Conservation (phyloP, 2,329 filamentous ascomycete species). For the Emydomyces testavorans region DNA sequence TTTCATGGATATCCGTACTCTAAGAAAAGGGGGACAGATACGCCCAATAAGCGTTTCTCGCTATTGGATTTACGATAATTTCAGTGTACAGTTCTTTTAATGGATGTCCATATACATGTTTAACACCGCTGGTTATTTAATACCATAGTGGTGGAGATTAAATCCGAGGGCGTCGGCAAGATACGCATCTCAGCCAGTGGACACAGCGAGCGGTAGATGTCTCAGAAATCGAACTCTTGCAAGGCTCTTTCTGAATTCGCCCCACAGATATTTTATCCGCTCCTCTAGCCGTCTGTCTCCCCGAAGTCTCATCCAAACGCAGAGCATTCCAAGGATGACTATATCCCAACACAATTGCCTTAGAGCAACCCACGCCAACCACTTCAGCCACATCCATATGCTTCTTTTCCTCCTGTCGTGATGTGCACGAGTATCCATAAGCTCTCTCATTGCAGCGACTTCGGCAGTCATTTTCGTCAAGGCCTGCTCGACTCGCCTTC, state of each 20-base stretch:
- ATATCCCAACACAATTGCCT: constrained; percentile 67
- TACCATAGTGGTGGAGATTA: neutral
- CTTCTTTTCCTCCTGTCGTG: constrained; percentile 56
- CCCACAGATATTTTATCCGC: constrained; percentile 23
- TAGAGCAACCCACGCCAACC: constrained; percentile 55
- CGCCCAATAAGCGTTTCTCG: constrained; percentile 41
- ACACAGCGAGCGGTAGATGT: constrained; percentile 13
- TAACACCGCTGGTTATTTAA: neutral
- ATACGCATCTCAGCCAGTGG: neutral
- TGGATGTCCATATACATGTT: constrained; percentile 10
- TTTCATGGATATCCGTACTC: neutral
- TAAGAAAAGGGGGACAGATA: constrained; percentile 19
- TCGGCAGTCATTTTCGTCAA: constrained; percentile 85
- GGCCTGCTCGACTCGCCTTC: constrained; percentile 69
- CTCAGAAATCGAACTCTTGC: constrained; percentile 21
- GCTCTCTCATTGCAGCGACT: constrained; percentile 80
- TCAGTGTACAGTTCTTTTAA: constrained; percentile 42
- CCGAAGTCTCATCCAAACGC: constrained; percentile 34
- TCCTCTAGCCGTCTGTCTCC: constrained; percentile 35
- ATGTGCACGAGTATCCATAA: constrained; percentile 66
- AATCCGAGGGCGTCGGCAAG: neutral
- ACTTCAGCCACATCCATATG: constrained; percentile 57
- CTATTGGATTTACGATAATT: constrained; percentile 38
- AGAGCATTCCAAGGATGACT: constrained; percentile 36
- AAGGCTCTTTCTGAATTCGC: constrained; percentile 27